A percentile compares a stretch with the other conserved stretches of the same genome.
These are phyloP conservation scores for Mesembryanthemum crystallinum DNA, from an alignment of 148 eudicot genomes.

Conservation along the genomic window DNA sequence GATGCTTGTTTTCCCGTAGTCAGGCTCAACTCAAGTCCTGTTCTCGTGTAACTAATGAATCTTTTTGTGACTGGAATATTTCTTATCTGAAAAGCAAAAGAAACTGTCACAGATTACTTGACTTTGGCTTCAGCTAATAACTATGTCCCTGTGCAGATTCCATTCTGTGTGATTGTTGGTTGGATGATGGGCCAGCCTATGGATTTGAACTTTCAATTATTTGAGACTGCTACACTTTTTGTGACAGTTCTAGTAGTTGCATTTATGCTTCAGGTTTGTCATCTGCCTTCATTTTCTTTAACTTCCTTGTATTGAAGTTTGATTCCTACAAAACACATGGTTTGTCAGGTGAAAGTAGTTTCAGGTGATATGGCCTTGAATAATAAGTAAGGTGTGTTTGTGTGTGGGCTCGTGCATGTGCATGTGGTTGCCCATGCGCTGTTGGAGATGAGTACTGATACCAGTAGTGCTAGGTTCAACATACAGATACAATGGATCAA, in stretches of 20 bases:
- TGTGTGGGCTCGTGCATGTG: no score
- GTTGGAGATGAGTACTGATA: no score
- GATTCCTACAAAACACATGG: not conserved
- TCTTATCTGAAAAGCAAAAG: not conserved
- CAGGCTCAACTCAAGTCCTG: not conserved
- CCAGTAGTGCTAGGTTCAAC: no score
- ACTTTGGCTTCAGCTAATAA: constrained; percentile 1
- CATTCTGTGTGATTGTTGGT: constrained; percentile 90
- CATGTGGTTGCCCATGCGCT: no score
- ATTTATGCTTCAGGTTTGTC: constrained; percentile 88
- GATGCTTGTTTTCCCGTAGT: not conserved
- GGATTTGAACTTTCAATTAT: constrained; percentile 94
- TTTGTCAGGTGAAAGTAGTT: no score
- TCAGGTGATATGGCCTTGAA: not conserved
- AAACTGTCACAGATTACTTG: not conserved
- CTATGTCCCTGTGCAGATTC: constrained; percentile 62
- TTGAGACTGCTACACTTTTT: constrained; percentile 92
- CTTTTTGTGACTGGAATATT: not conserved
- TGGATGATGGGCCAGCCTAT: constrained; percentile 90
- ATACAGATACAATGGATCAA: no score
- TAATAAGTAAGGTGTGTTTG: no score
- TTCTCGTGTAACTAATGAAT: not conserved
- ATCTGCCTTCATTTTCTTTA: constrained; percentile 2
- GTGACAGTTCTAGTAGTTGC: constrained; percentile 93
- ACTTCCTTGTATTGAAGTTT: not conserved